Evolutionary conservation across 306 rosid genomes (phyloP).

Genomic region (Abrus pulchellus): DNA sequence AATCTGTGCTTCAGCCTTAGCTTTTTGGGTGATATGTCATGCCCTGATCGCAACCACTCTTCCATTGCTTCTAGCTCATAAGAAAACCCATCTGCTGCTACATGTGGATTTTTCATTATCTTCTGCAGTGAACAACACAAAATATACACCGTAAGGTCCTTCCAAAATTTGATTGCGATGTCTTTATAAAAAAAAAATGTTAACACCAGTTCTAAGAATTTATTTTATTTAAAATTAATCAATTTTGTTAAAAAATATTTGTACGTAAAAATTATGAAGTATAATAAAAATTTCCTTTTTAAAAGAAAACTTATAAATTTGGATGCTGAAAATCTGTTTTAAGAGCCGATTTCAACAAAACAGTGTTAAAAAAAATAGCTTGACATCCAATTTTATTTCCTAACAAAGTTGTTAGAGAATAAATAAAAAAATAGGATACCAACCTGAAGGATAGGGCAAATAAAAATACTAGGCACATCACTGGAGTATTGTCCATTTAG

Average conservation of each 20-base stretch:
- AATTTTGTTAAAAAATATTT: too few species aligned
- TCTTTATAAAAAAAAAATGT: background rate
- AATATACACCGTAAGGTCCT: background rate
- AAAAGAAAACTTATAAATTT: too few species aligned
- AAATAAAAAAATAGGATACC: background rate
- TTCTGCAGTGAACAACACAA: background rate
- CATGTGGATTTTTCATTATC: background rate
- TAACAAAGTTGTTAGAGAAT: background rate
- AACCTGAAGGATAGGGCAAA: slow-evolving; percentile 1
- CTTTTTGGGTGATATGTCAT: background rate
- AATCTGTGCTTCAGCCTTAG: background rate
- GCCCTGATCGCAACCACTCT: background rate
- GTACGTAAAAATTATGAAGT: too few species aligned
- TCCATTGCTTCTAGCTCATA: slow-evolving; percentile 4
- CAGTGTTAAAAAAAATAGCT: background rate
- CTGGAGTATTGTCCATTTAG: background rate
- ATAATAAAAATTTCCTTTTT: too few species aligned
- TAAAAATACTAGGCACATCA: background rate
- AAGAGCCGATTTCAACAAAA: too few species aligned
- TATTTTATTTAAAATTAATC: too few species aligned
- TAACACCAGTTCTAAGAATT: too few species aligned
- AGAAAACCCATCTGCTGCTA: background rate
- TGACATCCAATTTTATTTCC: background rate
- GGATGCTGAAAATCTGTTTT: too few species aligned
- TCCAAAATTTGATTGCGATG: background rate